Evolutionary conservation across 2,329 filamentous ascomycete genomes (phyloP).

Genomic region (Colletotrichum falcatum): DNA sequence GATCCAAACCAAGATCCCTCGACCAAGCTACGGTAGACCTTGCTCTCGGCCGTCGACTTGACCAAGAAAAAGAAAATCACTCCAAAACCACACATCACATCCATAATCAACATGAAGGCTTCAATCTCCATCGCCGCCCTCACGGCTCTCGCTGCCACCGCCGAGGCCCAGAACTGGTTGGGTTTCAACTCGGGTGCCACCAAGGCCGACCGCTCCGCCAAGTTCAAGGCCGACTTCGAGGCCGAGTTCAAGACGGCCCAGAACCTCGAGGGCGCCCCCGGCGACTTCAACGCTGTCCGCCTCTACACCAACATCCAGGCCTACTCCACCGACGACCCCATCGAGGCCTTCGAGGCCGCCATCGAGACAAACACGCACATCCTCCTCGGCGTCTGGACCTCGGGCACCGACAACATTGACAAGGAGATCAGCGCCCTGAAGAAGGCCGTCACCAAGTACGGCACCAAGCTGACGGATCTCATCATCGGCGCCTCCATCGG

Average conservation of each 20-base stretch:
- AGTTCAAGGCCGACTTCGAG: conserved; percentile 63
- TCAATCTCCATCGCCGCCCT: conserved; percentile 52
- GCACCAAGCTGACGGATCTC: conserved; percentile 64
- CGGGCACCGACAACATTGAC: conserved; percentile 65
- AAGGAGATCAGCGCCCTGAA: conserved; percentile 71
- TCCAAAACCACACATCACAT: background rate
- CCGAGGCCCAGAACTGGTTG: conserved; percentile 61
- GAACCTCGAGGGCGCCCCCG: conserved; percentile 59
- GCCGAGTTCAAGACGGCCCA: conserved; percentile 59
- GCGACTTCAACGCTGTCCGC: conserved; percentile 69
- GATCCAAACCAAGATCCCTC: background rate
- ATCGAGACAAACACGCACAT: conserved; percentile 69
- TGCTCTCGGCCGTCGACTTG: too few relatives aligned
- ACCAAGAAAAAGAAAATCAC: background rate
- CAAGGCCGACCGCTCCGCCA: conserved; percentile 60
- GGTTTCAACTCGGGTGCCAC: conserved; percentile 66
- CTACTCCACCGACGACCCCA: conserved; percentile 77
- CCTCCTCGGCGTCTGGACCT: conserved; percentile 74
- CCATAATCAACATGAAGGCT: conserved; percentile 52
- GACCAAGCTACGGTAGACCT: background rate
- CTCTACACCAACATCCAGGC: conserved; percentile 77
- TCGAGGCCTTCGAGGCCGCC: conserved; percentile 83
- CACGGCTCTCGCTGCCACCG: conserved; percentile 55
- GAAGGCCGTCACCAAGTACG: conserved; percentile 65
- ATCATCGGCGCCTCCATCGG: conserved; percentile 75